A percentile compares a stretch with the other conserved stretches of the same genome.
Evolutionary conservation across 108 stramenopile species (phyloP).

Genomic region (Cylindrotheca fusiformis): DNA sequence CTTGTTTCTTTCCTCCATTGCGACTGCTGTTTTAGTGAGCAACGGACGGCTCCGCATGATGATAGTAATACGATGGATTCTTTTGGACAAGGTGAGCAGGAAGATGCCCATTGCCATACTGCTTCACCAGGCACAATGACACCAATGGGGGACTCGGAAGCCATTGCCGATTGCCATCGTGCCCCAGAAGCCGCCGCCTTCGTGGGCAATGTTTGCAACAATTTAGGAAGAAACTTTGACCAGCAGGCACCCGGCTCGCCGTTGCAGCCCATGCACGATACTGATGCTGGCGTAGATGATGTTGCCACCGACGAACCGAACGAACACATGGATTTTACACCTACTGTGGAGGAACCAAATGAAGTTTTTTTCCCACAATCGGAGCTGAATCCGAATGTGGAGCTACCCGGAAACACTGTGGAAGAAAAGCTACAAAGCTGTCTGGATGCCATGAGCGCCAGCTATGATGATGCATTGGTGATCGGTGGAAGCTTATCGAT

Average conservation of each 20-base stretch:
- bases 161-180: not conserved
- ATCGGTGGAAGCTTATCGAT: slow-evolving; percentile 6
- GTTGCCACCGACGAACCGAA: not conserved
- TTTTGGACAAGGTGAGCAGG: no score
- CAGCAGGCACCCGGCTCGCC: not conserved
- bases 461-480: slow-evolving; percentile 3
- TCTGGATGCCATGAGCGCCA: slow-evolving; percentile 13
- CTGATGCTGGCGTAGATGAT: not conserved
- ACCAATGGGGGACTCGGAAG: not conserved
- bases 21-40: no score
- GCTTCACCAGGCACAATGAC: no score
- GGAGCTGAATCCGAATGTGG: not conserved
- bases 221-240: not conserved
- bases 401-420: slow-evolving; percentile 6
- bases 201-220: not conserved
- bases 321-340: not conserved
- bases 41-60: no score
- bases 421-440: slow-evolving; percentile 25
- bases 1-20: no score
- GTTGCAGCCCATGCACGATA: not conserved
- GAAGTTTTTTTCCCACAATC: not conserved
- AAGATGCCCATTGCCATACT: no score
- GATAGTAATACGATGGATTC: no score
- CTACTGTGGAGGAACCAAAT: not conserved
- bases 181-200: not conserved